These are phyloP conservation scores for Lepidium aucheri DNA, from an alignment of 345 rosid species.

Conservation along the genomic window DNA sequence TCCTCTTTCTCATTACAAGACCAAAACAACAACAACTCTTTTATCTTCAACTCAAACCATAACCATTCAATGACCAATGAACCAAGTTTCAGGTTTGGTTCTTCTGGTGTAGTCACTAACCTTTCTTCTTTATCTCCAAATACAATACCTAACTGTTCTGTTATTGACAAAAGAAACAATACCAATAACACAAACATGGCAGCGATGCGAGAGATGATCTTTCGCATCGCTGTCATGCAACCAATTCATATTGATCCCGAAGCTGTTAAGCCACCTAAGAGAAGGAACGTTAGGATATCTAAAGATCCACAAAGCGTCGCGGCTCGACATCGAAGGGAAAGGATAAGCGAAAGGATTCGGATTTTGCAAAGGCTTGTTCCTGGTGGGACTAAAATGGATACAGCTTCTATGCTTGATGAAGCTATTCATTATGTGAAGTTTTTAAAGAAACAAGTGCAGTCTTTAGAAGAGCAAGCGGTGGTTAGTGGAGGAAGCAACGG, in stretches of 20 bases:
- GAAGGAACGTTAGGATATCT: conserved; percentile 81
- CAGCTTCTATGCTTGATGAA: conserved; percentile 91
- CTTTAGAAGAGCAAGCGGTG: conserved; percentile 61
- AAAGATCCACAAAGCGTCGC: conserved; percentile 97
- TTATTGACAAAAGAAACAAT: conserved; percentile 31
- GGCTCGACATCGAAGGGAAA: conserved; percentile 78
- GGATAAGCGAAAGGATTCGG: conserved; percentile 85
- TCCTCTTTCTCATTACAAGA: conserved; percentile 8
- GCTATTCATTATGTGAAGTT: conserved; percentile 91
- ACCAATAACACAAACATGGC: conserved; percentile 35
- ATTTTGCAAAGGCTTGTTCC: conserved; percentile 94
- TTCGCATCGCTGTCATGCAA: conserved; percentile 81
- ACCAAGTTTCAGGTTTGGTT: conserved; percentile 21
- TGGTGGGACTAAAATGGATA: conserved; percentile 96
- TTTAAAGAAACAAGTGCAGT: conserved; percentile 74
- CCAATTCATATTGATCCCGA: conserved; percentile 83
- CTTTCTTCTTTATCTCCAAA: conserved; percentile 18
- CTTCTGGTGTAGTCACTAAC: conserved; percentile 15
- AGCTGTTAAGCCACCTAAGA: conserved; percentile 73
- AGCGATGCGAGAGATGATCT: conserved; percentile 83
- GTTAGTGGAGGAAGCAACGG: conserved; percentile 26
- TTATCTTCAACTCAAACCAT: conserved; percentile 20
- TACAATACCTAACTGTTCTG: conserved; percentile 21
- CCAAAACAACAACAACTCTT: conserved; percentile 17
- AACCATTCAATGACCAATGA: conserved; percentile 15